These are phyloP conservation scores for Avena insularis DNA, from an alignment of 176 grass and related monocot genomes.

Conservation along the genomic window DNA sequence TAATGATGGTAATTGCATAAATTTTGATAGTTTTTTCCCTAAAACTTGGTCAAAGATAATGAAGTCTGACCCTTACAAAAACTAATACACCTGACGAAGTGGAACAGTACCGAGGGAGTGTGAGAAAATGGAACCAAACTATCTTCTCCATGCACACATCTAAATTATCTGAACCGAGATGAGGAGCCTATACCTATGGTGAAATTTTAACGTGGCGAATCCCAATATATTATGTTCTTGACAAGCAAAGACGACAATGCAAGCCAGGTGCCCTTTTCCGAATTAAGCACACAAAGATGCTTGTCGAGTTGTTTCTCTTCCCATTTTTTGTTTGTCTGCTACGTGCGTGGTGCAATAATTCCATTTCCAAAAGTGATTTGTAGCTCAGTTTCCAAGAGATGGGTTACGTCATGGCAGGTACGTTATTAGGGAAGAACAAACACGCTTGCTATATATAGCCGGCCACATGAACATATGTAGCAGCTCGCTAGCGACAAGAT, in stretches of 20 bases:
- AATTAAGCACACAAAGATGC: background rate
- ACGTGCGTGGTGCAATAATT: constrained; percentile 7
- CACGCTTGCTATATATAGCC: background rate
- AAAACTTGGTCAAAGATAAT: too few relatives aligned
- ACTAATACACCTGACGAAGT: too few relatives aligned
- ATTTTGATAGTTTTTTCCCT: too few relatives aligned
- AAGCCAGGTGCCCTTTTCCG: background rate
- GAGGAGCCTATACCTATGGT: too few relatives aligned
- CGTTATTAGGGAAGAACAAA: background rate
- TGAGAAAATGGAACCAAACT: too few relatives aligned
- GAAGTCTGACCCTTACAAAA: too few relatives aligned
- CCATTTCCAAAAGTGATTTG: background rate
- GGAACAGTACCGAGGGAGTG: too few relatives aligned
- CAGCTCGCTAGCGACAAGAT: constrained; percentile 5
- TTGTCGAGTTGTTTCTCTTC: background rate
- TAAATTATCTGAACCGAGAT: background rate
- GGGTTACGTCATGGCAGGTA: background rate
- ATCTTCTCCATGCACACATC: background rate
- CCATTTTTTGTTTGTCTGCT: background rate
- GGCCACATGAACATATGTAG: background rate
- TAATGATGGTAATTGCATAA: too few relatives aligned
- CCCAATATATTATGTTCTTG: background rate
- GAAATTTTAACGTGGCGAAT: too few relatives aligned
- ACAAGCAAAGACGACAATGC: background rate
- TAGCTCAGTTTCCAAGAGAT: constrained; percentile 7